A percentile compares a stretch with the other conserved stretches of the same genome.
Evolutionary conservation across 306 rosid species (phyloP).

Genomic region (Inga leiocalycina): DNA sequence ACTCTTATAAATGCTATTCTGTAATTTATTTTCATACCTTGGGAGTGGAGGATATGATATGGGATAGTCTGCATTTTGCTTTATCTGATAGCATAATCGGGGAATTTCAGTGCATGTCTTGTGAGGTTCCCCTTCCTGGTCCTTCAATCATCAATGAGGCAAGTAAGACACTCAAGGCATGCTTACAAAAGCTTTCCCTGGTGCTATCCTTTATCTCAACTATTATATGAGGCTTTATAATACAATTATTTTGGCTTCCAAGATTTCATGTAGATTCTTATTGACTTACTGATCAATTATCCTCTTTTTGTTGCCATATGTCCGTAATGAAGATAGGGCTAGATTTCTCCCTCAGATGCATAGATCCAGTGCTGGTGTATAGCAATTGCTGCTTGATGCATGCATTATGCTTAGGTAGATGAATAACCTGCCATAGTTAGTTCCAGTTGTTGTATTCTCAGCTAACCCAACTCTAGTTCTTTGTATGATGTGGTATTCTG

Average conservation of each 20-base stretch:
- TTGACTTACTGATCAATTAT: neutral
- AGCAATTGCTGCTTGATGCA: slow-evolving; percentile 9
- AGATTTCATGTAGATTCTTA: neutral
- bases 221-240: neutral
- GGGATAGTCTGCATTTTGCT: neutral
- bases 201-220: neutral
- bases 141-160: neutral
- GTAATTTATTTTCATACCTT: neutral
- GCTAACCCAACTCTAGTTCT: neutral
- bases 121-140: neutral
- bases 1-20: slow-evolving; percentile 5
- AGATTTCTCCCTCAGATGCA: slow-evolving; percentile 16
- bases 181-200: neutral
- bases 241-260: neutral
- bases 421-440: slow-evolving; percentile 2
- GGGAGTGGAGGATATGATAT: neutral
- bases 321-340: slow-evolving; percentile 1
- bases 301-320: neutral
- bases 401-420: neutral
- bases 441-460: neutral
- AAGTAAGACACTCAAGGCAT: neutral
- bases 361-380: slow-evolving; percentile 25
- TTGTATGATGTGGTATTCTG: neutral
- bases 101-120: neutral
- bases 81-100: neutral